Base-by-base conservation (phyloP, 805 yeast species). In the Candida jianshihensis region DNA sequence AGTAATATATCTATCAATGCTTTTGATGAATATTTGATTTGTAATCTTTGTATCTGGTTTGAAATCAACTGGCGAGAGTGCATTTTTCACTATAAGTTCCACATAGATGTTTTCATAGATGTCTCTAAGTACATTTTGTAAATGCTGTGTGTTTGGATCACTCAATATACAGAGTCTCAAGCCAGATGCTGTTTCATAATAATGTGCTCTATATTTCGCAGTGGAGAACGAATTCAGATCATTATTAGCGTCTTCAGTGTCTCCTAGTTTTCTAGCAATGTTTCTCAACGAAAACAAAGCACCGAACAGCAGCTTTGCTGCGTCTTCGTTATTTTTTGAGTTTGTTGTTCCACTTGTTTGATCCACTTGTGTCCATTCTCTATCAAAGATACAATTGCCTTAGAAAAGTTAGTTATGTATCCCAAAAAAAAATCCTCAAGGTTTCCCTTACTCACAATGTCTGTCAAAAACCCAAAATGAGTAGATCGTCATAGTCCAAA, bases 391-490 rank as follows among this genome's bases (percentile, higher is more conserved):
- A 58, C 97, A 89, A 44, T 82, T 79, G 48, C 72, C 74, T 69
- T 13, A 14, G 20, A 10, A 17, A 15, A 18, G 29, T 11, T 33
- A 38, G 33, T 25, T 30, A n/a, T 24, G 10, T 12, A n/a, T 12
- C 26, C 13, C 13, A 11, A 11, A 10, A 20, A 20, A 20, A 7
- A 20, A 20, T 20, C 7, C 7, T 7, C 10, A 24, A 24, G 8
- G 13, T 24, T 10, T 16, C 18, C n/a, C 19, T 8, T 19, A 56
- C 73, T 34, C 64, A 60, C 97, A 85, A 61, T 90, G 97, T 55
- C 92, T 73, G 57, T 90, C 97, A 55, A 82, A 90, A 37, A 90
- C 75, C 84, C 88, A 85, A 54, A 89, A 82, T 10, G 96, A 84
- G 62, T 81, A 80, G 31, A 88, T 77, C 27, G 83, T 73, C 84